These are phyloP conservation scores for Arthonia radiata DNA, from an alignment of 495 filamentous ascomycete genomes.

Conservation along the genomic window DNA sequence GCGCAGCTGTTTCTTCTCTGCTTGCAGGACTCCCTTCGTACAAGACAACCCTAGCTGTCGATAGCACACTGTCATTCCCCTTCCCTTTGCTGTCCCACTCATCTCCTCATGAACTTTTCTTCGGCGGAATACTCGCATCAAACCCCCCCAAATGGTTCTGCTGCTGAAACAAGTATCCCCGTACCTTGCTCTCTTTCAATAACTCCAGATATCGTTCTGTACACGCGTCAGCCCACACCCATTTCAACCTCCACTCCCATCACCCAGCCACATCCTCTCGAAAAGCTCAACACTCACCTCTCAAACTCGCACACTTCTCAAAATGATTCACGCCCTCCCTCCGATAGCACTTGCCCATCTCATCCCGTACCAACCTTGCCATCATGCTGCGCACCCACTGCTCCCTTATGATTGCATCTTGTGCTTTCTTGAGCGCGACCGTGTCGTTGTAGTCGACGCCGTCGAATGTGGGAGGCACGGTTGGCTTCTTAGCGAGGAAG, in stretches of 20 bases:
- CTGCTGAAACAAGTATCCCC: slow-evolving; percentile 78
- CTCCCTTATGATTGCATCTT: slow-evolving; percentile 81
- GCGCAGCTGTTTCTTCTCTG: too few species aligned
- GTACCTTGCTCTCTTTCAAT: slow-evolving; percentile 58
- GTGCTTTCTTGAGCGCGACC: slow-evolving; percentile 66
- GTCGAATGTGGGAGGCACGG: slow-evolving; percentile 79
- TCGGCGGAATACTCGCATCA: too few species aligned
- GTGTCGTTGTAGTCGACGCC: slow-evolving; percentile 95
- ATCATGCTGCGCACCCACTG: slow-evolving; percentile 98
- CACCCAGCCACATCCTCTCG: slow-evolving; percentile 1
- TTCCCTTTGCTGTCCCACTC: too few species aligned
- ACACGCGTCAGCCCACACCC: slow-evolving; percentile 3
- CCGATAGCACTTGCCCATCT: slow-evolving; percentile 87
- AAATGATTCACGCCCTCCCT: slow-evolving; percentile 89
- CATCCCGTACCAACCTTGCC: slow-evolving; percentile 76
- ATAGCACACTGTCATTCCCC: too few species aligned
- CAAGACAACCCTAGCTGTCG: too few species aligned
- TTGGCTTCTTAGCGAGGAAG: slow-evolving; percentile 89
- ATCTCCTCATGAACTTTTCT: too few species aligned
- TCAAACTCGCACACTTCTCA: slow-evolving; percentile 78
- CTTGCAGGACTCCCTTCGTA: too few species aligned
- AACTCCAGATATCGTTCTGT: slow-evolving; percentile 84
- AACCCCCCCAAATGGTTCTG: slow-evolving; percentile 82
- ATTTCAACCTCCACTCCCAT: too few species aligned
- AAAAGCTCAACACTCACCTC: slow-evolving; percentile 37